phyloP scores from a whole-genome alignment of 352 stramenopile genomes.

The Pythium guiyangense region DNA sequence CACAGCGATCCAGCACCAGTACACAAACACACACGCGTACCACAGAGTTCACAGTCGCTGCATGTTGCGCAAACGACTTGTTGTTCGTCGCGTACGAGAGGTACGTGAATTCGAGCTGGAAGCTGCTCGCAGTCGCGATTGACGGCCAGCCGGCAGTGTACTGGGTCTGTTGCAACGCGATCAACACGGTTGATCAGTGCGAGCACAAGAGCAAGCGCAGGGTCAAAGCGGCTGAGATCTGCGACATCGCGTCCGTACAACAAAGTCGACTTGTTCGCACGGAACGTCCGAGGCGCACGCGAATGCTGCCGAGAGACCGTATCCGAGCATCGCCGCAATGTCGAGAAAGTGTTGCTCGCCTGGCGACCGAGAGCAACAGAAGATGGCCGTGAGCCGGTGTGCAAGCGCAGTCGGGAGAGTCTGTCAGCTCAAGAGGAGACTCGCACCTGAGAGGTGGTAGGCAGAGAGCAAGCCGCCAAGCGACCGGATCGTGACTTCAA shows the following conservation, averaged over 20 bases:
- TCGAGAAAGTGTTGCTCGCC: slow-evolving; percentile 40
- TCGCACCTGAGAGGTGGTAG: slow-evolving; percentile 43
- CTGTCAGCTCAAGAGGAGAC: no score
- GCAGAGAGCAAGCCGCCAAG: slow-evolving; percentile 53
- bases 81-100: slow-evolving; percentile 33
- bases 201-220: background rate
- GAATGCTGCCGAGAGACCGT: slow-evolving; percentile 29
- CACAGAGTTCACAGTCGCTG: slow-evolving; percentile 36
- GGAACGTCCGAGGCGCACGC: slow-evolving; percentile 28
- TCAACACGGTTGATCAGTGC: no score
- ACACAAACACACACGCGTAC: slow-evolving; percentile 14
- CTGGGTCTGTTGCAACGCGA: no score
- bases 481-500: slow-evolving; percentile 56
- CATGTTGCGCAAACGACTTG: slow-evolving; percentile 29
- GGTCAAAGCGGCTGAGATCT: background rate
- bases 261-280: slow-evolving; percentile 32
- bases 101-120: slow-evolving; percentile 70
- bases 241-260: slow-evolving; percentile 15
- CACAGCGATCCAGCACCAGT: no score
- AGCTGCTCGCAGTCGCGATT: no score
- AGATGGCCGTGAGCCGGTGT: background rate
- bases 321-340: slow-evolving; percentile 30
- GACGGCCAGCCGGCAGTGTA: background rate
- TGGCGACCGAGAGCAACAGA: background rate
- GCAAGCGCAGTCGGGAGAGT: no score